phyloP scores from a whole-genome alignment of 768 basidiomycete genomes.

The Suillus clintonianus region DNA sequence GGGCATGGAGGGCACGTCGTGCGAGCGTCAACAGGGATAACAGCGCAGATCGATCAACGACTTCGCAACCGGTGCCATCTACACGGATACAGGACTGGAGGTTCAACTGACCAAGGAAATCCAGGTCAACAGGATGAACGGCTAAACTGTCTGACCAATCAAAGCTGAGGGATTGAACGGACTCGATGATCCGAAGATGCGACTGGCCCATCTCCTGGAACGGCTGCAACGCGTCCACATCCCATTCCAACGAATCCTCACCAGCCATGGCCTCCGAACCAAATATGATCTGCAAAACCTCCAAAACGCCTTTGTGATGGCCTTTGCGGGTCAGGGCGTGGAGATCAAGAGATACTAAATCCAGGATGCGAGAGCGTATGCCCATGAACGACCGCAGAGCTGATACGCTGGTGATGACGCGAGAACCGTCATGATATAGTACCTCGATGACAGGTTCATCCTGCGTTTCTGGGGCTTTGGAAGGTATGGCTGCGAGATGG shows the following conservation, averaged over 20 bases:
- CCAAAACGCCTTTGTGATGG: slow-evolving; percentile 69
- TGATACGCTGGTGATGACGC: slow-evolving; percentile 66
- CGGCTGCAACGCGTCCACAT: slow-evolving; percentile 52
- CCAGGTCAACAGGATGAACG: slow-evolving; percentile 57
- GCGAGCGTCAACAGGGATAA: slow-evolving; percentile 67
- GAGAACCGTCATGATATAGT: slow-evolving; percentile 69
- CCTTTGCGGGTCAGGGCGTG: slow-evolving; percentile 82
- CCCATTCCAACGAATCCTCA: slow-evolving; percentile 35
- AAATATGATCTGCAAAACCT: slow-evolving; percentile 81
- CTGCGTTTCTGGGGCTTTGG: slow-evolving; percentile 52
- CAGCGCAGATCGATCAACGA: slow-evolving; percentile 76
- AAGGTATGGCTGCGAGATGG: slow-evolving; percentile 79
- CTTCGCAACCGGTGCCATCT: slow-evolving; percentile 75
- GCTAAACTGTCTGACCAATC: slow-evolving; percentile 82
- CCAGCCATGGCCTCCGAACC: slow-evolving; percentile 59
- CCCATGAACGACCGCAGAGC: slow-evolving; percentile 77
- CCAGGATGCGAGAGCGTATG: slow-evolving; percentile 81
- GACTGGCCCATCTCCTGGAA: slow-evolving; percentile 81
- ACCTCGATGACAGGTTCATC: slow-evolving; percentile 57
- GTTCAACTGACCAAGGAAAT: slow-evolving; percentile 67
- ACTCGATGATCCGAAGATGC: slow-evolving; percentile 83
- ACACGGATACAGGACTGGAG: slow-evolving; percentile 68
- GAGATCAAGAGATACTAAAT: slow-evolving; percentile 84
- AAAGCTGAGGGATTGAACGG: slow-evolving; percentile 83
- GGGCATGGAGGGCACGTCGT: slow-evolving; percentile 61